Base-by-base conservation (phyloP, 2,329 filamentous ascomycete species). In the Cladosporium halotolerans region DNA sequence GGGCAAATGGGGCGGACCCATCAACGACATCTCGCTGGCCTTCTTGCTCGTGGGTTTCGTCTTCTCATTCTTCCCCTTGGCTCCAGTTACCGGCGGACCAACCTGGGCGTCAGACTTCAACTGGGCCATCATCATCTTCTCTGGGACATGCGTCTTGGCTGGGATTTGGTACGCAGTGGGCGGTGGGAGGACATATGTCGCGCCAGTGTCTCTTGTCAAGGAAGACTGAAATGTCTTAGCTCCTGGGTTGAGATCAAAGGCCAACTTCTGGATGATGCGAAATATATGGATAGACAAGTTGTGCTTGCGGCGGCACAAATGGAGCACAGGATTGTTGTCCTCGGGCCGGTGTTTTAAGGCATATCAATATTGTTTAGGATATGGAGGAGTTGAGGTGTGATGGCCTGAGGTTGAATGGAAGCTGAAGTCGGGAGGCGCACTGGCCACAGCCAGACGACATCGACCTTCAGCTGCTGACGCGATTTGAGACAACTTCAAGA, bases 81-180 rank as follows among this genome's bases (percentile, higher is more conserved):
- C 58, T 40, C 62, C 63, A 8, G 48, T 55, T 8, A 42, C 55
- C 3, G 59, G 55, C 38, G 58, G 61, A 45, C 32, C 59, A 8
- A 43, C 41, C 7, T 65, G 61, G 58, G 62, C 60, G 13, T 53
- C 49, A 31, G 54, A 62, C 40, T 63, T 68, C 58, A 68, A 69
- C 44, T 69, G 63, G 58, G 60, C 65, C 9, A 64, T 68, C 38
- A 57, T 68, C 14, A 64, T 69, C 11, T 68, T 68, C 55, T 56
- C 57, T 8, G 53, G 51, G 9, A 60, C 57, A 1, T 60, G 57
- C 45, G 16, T 62, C 9, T 45, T 63, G 23, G 61, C 61, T 40
- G 43, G 52, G 32, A 54, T 55, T 18, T 68, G 67, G 56, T 67
- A 66, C 46, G 42, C 59, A 2, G 40, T 59, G 9, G 62, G 63